phyloP scores from a whole-genome alignment of 2,329 filamentous ascomycete genomes.

The Bipolaris zeicola region DNA sequence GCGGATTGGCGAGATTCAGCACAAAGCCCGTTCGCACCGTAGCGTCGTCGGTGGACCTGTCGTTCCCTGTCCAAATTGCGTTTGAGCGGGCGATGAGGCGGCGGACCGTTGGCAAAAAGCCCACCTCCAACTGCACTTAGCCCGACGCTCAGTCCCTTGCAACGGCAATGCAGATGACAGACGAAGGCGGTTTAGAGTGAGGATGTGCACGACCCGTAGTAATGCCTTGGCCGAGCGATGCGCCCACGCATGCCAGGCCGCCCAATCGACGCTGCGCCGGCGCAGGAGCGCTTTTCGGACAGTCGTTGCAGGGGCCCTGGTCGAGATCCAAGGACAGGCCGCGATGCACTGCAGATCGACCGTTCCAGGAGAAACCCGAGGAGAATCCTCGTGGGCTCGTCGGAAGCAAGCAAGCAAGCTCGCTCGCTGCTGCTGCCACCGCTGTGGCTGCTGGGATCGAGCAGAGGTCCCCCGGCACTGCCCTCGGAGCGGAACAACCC shows the following conservation, averaged over 20 bases:
- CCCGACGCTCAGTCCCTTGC: slow-evolving; percentile 38
- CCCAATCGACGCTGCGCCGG: slow-evolving; percentile 48
- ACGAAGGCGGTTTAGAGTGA: slow-evolving; percentile 36
- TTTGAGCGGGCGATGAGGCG: slow-evolving; percentile 43
- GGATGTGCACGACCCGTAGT: slow-evolving; percentile 41
- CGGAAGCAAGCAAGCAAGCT: slow-evolving; percentile 41
- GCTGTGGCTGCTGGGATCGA: slow-evolving; percentile 7
- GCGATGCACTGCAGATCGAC: slow-evolving; percentile 50
- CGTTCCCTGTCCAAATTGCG: slow-evolving; percentile 46
- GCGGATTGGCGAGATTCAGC: slow-evolving; percentile 45
- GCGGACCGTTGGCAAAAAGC: slow-evolving; percentile 47
- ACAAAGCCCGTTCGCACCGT: slow-evolving; percentile 40
- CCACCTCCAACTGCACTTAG: slow-evolving; percentile 39
- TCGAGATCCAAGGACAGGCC: slow-evolving; percentile 45
- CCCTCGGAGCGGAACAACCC: slow-evolving; percentile 29
- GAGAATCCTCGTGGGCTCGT: slow-evolving; percentile 23
- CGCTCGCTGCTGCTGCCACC: neutral
- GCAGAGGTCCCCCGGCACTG: slow-evolving; percentile 11
- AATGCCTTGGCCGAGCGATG: slow-evolving; percentile 46
- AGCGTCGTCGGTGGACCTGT: slow-evolving; percentile 40
- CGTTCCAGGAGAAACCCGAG: slow-evolving; percentile 35
- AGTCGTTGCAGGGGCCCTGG: slow-evolving; percentile 30
- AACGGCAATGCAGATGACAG: slow-evolving; percentile 51
- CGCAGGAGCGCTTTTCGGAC: slow-evolving; percentile 48
- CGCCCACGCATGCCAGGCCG: slow-evolving; percentile 41